Base-by-base conservation (phyloP, 1,139 yeast species). In the Pichia sp. region DNA sequence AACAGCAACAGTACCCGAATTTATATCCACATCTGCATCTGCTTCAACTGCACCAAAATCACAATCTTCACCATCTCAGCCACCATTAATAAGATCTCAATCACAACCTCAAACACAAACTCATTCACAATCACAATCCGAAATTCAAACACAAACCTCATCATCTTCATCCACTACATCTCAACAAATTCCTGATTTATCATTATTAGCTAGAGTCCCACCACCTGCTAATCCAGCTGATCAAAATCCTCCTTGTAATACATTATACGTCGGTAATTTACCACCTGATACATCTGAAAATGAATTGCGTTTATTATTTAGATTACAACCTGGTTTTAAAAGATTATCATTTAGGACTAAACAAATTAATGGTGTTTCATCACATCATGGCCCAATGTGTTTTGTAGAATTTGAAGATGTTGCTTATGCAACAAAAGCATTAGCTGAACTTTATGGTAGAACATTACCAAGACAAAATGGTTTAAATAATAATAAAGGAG, bases 221-320 rank as follows among this genome's bases (percentile, higher is more conserved):
- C 96, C 96, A 1, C 97, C 97, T 4, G 96, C 96, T 3, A 91
- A 91, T 55, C 98, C 98, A 1, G 98, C 98, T 3, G 98, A 91
- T 63, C 98, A 91, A 64, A 91, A 91, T 57, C 98, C 98, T 9
- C 98, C 98, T 7, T 91, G 98, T 66, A 91, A 91, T 61, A 91
- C 98, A 0, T 69, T 91, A 44, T 91, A 91, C 56, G 98, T 91
- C 39, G 98, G 98, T 19, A 91, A 91, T 60, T 72, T 91, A 54
- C 98, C 98, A 4, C 96, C 96, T 10, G 96, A 91, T 67, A 95
- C 97, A 3, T 81, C 95, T 4, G 98, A 91, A 60, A 85, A 84
- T 46, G 98, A 91, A 62, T 74, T 91, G 51, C 78, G 96, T 52
- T 80, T 86, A 24, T 67, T 91, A 49, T 91, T 91, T 61, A 76